Base-by-base conservation (phyloP, 1,284 basidiomycete genomes). In the Pseudomicrostroma phylloplanum region DNA sequence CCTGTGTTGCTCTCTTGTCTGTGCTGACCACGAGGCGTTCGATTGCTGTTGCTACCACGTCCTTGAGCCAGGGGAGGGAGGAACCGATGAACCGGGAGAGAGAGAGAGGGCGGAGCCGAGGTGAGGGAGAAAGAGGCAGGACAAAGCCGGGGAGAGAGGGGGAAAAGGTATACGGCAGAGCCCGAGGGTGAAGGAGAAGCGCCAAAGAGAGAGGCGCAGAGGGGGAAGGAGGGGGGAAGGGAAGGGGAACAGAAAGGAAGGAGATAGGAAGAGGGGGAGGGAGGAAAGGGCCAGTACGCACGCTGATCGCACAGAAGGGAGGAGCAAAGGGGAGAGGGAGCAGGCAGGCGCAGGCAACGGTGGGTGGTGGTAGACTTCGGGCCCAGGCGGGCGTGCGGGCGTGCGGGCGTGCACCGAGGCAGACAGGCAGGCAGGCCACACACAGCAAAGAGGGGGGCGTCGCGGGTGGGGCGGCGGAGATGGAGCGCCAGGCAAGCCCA, bases 121-220 rank as follows among this genome's bases (percentile, higher is more conserved):
- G 46, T 23, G 4, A 23, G 46, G n/a, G 46, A 43, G 46, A 48
- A 23, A 23, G 46, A 23, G 46, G 23, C 46, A n/a, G 46, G 23
- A n/a, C 46, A 23, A 48, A n/a, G 46, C n/a, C 46, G 23, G 7
- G 46, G n/a, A 48, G 23, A n/a, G 46, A 12, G n/a, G 46, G 23
- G 46, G 46, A n/a, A 48, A 48, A 48, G 46, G 46, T n/a, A 48
- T 23, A 23, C 46, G 46, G 23, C 17, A 48, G 46, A n/a, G n/a
- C n/a, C n/a, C n/a, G n/a, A n/a, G n/a, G n/a, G n/a, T n/a, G n/a
- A n/a, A n/a, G 46, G 46, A 23, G 46, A 48, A 48, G 30, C 30
- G 30, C 30, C 30, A 36, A 36, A 9, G 30, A 36, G 30, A 36
- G 30, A 36, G 30, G 30, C 30, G 30, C 30, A 9, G 30, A 36